Base-by-base conservation (phyloP, 306 rosid genomes). In the Ormosia emarginata region DNA sequence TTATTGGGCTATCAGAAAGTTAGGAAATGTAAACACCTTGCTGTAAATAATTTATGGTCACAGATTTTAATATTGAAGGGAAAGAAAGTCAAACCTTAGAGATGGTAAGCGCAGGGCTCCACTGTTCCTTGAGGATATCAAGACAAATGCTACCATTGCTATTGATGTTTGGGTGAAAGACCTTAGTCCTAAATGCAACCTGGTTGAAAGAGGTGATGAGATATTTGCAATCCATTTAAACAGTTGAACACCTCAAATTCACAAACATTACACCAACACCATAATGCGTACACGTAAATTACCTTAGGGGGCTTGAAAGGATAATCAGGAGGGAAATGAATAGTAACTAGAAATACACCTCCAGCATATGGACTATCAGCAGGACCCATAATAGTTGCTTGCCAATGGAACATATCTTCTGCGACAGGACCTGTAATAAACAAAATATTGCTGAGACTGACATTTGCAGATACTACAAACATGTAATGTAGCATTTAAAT, bases 271-370 rank as follows among this genome's bases (percentile, higher is more conserved):
- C 67, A 43, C 56, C 55, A 46, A 59, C 67, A 41, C 55, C 49
- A 49, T 52, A 36, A 46, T 12, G 24, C 57, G 9, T 30, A 58
- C 14, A 39, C 30, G 24, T 24, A 15, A 29, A 57, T 83, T 81
- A 91, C 95, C 95, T 91, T 91, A 6, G 95, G 95, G 29, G 95
- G 95, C 85, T 89, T 91, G 86, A 91, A 91, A 72, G 95, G 95
- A 84, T 91, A 91, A 67, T 90, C 94, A 7, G 91, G 90, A 78
- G 93, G 93, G 24, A 90, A 90, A 75, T 83, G 91, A 57, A 91
- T 88, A 56, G 89, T 88, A 62, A 90, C 92, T 13, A 90, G 89
- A 78, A 90, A 90, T 39, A 90, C 92, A 81, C 94, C 94, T 83
- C 94, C 94, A 29, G 94, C 86, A 41, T 88, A 91, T 10, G 94